phyloP scores from a whole-genome alignment of 2,329 filamentous ascomycete species.

The Chaetomiaceae sp. region DNA sequence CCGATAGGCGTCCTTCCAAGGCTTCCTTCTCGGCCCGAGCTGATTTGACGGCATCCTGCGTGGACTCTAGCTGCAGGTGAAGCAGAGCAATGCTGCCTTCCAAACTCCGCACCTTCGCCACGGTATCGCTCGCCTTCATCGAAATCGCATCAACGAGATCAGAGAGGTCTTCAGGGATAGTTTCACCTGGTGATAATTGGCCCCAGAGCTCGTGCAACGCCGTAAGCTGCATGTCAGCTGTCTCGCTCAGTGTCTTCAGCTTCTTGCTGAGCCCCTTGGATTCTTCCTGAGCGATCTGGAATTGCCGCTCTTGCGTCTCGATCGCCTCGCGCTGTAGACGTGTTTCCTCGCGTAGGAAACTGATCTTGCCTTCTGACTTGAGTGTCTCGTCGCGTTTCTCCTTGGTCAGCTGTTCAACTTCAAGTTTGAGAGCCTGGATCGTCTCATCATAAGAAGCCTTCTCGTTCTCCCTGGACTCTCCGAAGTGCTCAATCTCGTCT shows the following conservation, averaged over 20 bases:
- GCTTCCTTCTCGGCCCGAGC: constrained; percentile 55
- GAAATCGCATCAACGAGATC: constrained; percentile 59
- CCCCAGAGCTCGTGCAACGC: constrained; percentile 56
- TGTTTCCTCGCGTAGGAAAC: constrained; percentile 58
- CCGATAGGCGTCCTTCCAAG: constrained; percentile 48
- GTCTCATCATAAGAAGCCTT: constrained; percentile 65
- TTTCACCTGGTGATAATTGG: constrained; percentile 52
- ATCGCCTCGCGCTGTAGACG: constrained; percentile 56
- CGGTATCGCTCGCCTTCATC: constrained; percentile 52
- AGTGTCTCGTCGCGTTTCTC: constrained; percentile 54
- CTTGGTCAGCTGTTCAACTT: constrained; percentile 61
- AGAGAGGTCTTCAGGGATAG: constrained; percentile 51
- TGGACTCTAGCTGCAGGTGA: constrained; percentile 59
- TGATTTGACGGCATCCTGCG: constrained; percentile 51
- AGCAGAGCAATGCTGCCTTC: constrained; percentile 57
- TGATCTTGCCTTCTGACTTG: constrained; percentile 58
- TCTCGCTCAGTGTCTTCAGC: constrained; percentile 48
- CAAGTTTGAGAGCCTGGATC: constrained; percentile 63
- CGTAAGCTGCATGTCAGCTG: constrained; percentile 47
- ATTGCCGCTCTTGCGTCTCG: constrained; percentile 53
- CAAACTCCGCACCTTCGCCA: constrained; percentile 55
- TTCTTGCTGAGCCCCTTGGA: constrained; percentile 48
- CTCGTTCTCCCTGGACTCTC: constrained; percentile 79
- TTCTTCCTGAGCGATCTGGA: constrained; percentile 53
- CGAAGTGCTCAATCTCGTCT: constrained; percentile 81